Base-by-base conservation (phyloP, 257 asterid species). In the Solanum bukasovii region DNA sequence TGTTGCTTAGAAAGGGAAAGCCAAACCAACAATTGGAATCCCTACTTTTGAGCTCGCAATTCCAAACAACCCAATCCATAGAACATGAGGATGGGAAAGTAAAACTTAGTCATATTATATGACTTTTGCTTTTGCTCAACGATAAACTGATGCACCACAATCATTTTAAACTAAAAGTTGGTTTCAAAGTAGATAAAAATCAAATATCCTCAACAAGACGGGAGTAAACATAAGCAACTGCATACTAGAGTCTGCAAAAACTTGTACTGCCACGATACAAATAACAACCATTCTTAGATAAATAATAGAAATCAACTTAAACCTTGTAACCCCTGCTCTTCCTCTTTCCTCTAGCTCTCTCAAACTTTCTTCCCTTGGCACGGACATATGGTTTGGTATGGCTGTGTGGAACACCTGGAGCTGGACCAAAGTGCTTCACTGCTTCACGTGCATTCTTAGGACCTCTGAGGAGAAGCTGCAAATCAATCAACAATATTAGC, bases 351-450 rank as follows among this genome's bases (percentile, higher is more conserved):
- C 99, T 92, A 6, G 99, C 99, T 1, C 92, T 90, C 94, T 96
- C 99, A 44, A 96, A 96, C 88, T 96, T 96, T 91, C 99, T 92
- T 83, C 99, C 99, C 94, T 95, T 94, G 25, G 99, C 56, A 72
- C 99, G 94, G 70, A 96, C 98, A 72, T 94, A 96, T 5, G 98
- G 99, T 92, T 96, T 96, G 89, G 98, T 93, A 91, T 95, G 98
- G 89, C 99, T 96, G 94, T 94, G 98, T 3, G 99, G 99, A 27
- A 96, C 99, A 90, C 99, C 99, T 33, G 99, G 99, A 65, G 99
- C 99, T n/a, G 98, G 96, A n/a, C 99, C 99, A 88, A 96, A 96
- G 93, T 96, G 99, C 91, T 90, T 96, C 88, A 95, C 98, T 46
- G 98, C 98, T 91, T 96, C 99, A 59, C 99, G 98, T 25, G 99